phyloP scores from a whole-genome alignment of 306 rosid species.

The Quercus variabilis region DNA sequence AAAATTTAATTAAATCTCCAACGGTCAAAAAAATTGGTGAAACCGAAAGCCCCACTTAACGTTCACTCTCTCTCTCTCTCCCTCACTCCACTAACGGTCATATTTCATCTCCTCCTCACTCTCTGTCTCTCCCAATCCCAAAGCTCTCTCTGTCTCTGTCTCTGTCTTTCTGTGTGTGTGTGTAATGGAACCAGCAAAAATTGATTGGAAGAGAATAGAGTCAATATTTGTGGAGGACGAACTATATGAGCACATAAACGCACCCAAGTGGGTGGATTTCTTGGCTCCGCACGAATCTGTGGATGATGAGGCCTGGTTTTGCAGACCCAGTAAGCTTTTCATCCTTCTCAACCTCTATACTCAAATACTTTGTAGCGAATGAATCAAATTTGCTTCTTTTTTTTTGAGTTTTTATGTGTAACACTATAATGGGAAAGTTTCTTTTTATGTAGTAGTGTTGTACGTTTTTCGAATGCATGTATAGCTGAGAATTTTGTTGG shows the following conservation, averaged over 20 bases:
- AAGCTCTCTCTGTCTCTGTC: slow-evolving; percentile 4
- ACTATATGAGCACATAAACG: slow-evolving; percentile 74
- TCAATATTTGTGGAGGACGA: slow-evolving; percentile 78
- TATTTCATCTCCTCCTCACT: slow-evolving; percentile 21
- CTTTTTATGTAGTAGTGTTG: too few relatives aligned
- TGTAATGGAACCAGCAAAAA: slow-evolving; percentile 88
- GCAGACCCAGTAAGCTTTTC: slow-evolving; percentile 57
- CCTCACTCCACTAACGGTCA: slow-evolving; percentile 48
- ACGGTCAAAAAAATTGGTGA: slow-evolving; percentile 54
- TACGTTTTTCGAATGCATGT: not conserved
- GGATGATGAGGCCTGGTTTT: slow-evolving; percentile 84
- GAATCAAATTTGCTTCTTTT: not conserved
- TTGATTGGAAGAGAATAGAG: slow-evolving; percentile 86
- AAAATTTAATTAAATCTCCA: slow-evolving; percentile 25
- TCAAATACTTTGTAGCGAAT: not conserved
- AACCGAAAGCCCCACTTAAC: slow-evolving; percentile 21
- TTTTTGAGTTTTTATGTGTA: not conserved
- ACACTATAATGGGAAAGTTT: too few relatives aligned
- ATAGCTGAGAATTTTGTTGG: not conserved
- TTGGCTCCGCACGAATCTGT: slow-evolving; percentile 38
- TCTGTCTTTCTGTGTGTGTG: not conserved
- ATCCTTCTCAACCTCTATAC: not conserved
- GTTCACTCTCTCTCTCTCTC: slow-evolving; percentile 26
- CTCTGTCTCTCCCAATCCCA: not conserved
- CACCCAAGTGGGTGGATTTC: slow-evolving; percentile 95